Evolutionary conservation across 441 rosid species (phyloP), one percentile per base, ranked within the genome.

Genomic region (Gossypium trilobum): DNA sequence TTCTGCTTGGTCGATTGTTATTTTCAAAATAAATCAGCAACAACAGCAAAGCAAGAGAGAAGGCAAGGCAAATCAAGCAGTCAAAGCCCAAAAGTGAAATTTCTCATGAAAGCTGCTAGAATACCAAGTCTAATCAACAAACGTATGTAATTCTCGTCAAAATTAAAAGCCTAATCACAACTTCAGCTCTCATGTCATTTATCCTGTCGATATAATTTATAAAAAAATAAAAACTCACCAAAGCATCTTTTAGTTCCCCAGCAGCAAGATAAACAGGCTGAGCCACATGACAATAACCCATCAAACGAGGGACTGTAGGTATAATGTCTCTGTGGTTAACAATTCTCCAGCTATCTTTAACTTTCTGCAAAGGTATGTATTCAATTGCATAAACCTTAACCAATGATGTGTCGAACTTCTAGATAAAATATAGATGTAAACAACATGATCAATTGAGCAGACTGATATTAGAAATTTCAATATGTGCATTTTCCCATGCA

Each of bases 221-320:
- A 13, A 39, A 61, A 5, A 19, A 50, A 22, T 1, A 51, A 65
- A 63, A 10, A 73, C 88, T 72, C 71, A 94, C 96, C 91, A 88
- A 78, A 73, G 89, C 82, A 70, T 87, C 88, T 72, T 17, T 75
- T 50, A 88, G 67, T 36, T 78, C 86, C 80, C 96, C 96, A 73
- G 91, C 83, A 33, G 88, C 89, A 59, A 94, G 83, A 86, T 90
- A 94, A 63, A 94, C 83, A 63, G 97, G 98, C 57, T 86, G 93
- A 70, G 97, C 98, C 29, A 94, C 97, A 70, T 94, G 98, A 84
- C 93, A 91, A 75, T 94, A 94, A 64, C 98, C 98, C 98, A 91
- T 94, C 78, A 91, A 82, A 64, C 92, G 96, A 48, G 98, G 97
- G 44, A 94, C 87, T 11, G 98, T 86, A 16, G 97, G 98, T 78